Evolutionary conservation across 768 basidiomycete genomes (phyloP).

Genomic region (Gautieria morchelliformis): DNA sequence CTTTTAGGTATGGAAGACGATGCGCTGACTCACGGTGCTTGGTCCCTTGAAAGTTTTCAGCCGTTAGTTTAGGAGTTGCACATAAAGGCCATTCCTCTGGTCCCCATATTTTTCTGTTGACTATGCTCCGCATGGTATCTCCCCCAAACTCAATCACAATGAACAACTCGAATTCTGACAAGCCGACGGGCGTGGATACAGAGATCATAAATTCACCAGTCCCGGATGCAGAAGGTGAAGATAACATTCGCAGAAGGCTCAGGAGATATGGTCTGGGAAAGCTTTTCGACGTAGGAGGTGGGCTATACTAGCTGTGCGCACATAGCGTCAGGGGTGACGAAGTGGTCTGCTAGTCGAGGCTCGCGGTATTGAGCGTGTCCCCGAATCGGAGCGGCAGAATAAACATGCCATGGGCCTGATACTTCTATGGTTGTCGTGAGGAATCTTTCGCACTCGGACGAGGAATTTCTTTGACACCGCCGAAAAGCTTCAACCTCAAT

Average conservation of each 20-base stretch:
- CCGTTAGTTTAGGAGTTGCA: too few relatives aligned
- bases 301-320: too few relatives aligned
- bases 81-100: too few relatives aligned
- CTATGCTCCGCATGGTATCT: too few relatives aligned
- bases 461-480: neutral
- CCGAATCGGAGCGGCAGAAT: constrained; percentile 36
- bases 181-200: too few relatives aligned
- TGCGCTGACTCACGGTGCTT: too few relatives aligned
- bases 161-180: too few relatives aligned
- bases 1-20: too few relatives aligned
- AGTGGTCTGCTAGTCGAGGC: constrained; percentile 32
- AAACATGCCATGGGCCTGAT: constrained; percentile 22
- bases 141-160: too few relatives aligned
- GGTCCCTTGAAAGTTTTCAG: too few relatives aligned
- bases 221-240: neutral
- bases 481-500: constrained; percentile 38
- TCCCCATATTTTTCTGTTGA: too few relatives aligned
- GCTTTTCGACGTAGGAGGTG: constrained; percentile 6
- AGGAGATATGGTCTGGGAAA: constrained; percentile 1
- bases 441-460: neutral
- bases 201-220: too few relatives aligned
- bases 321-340: neutral
- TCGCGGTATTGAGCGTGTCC: constrained; percentile 44
- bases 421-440: constrained; percentile 1
- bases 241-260: neutral